Base-by-base conservation (phyloP, 2,329 filamentous ascomycete genomes). In the Helotiales sp. region DNA sequence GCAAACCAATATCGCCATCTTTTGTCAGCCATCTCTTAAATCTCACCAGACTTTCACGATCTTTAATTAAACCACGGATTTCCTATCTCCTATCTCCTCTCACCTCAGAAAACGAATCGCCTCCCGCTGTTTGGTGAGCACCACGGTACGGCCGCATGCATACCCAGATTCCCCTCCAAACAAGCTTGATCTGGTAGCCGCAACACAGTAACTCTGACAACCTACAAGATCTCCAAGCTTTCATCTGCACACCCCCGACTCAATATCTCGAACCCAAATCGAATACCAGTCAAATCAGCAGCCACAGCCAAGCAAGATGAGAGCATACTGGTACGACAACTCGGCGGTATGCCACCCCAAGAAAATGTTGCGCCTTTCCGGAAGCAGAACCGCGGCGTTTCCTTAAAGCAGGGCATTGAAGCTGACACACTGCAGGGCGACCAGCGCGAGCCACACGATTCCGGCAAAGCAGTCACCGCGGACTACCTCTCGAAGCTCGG, bases 401-500 rank as follows among this genome's bases (percentile, higher is more conserved):
- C 63, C 61, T 68, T 52, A 60, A 54, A 52, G 22, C 26, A 50
- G 50, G 10, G 24, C 37, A 47, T 43, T 28, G 57, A 50, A 52
- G 62, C 69, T 72, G 57, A 72, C 43, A 67, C 63, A 66, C 66
- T 47, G 40, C 77, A 97, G 93, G 94, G 93, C 82, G 96, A 99
- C 85, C 96, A 97, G 82, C 93, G 96, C 77, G 87, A 91, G 50
- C 87, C 92, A 62, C 96, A 99, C 82, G 90, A 97, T 82, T 96
- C 93, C 22, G 92, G 93, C 75, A 88, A 87, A 72, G 77, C 83
- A 45, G 87, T 97, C 66, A 81, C 85, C 64, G 80, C 85, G 58
- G 82, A 86, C 5, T 89, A 91, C 65, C 89, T 99, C 66, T 79
- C 84, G 70, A 84, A 86, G 63, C 84, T 98, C 20, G 95, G 95